Evolutionary conservation across 2,329 filamentous ascomycete genomes (phyloP).

Genomic region (Fusarium sp.): DNA sequence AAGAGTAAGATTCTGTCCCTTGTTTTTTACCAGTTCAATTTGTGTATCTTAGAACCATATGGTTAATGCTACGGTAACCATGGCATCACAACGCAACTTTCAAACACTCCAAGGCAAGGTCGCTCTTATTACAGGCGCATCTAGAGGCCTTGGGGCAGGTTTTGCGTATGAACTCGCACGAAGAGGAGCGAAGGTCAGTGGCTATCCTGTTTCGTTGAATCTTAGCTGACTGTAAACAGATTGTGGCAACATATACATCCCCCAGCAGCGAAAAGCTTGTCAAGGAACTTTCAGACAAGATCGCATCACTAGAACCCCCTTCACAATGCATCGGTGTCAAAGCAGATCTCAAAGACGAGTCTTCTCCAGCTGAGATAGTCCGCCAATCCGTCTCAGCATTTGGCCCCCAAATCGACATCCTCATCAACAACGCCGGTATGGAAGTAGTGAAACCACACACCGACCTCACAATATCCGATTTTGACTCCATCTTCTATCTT

Average conservation of each 20-base stretch:
- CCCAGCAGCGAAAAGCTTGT: conserved; percentile 17
- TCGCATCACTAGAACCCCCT: conserved; percentile 7
- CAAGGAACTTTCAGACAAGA: conserved; percentile 16
- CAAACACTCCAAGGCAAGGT: conserved; percentile 37
- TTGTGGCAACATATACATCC: conserved; percentile 38
- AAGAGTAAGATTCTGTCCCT: background rate
- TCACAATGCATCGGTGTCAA: conserved; percentile 24
- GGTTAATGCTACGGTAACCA: background rate
- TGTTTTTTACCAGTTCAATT: background rate
- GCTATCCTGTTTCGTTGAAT: rapidly evolving
- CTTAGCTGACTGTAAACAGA: background rate
- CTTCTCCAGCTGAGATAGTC: conserved; percentile 8
- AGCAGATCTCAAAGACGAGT: conserved; percentile 20
- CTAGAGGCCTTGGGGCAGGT: conserved; percentile 29
- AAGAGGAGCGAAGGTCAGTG: conserved; percentile 31
- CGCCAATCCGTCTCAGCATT: conserved; percentile 5
- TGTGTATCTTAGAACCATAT: rapidly evolving
- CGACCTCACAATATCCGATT: conserved; percentile 18
- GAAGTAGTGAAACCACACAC: conserved; percentile 26
- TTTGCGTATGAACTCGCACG: conserved; percentile 33
- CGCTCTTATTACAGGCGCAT: conserved; percentile 31
- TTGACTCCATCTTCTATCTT: conserved; percentile 35
- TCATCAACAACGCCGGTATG: conserved; percentile 34
- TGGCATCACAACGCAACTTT: conserved; percentile 13
- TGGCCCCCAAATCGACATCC: conserved; percentile 20